A percentile compares a stretch with the other conserved stretches of the same genome.
phyloP scores from a whole-genome alignment of 2,329 filamentous ascomycete species.

The Hortaea werneckii region DNA sequence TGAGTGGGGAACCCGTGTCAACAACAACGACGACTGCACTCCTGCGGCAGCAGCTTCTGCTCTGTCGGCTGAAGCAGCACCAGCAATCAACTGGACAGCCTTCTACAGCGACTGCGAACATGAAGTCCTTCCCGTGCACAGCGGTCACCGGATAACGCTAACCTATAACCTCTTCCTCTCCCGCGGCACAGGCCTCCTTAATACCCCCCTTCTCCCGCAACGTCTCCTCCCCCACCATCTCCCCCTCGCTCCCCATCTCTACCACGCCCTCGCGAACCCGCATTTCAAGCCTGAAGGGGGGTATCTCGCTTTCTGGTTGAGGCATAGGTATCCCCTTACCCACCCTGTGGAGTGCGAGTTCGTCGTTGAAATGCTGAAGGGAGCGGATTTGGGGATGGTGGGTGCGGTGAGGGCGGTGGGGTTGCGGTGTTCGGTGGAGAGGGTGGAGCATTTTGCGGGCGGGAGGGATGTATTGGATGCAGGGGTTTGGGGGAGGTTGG shows the following conservation, averaged over 20 bases:
- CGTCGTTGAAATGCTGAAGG: constrained; percentile 16
- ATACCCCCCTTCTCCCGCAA: constrained; percentile 5
- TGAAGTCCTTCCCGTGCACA: constrained; percentile 40
- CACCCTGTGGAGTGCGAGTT: constrained; percentile 5
- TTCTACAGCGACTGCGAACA: constrained; percentile 47
- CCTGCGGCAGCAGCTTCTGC: constrained; percentile 5
- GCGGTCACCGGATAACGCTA: constrained; percentile 46
- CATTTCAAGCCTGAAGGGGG: constrained; percentile 27
- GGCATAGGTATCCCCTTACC: constrained; percentile 18
- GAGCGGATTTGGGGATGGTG: constrained; percentile 18
- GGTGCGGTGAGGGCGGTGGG: constrained; percentile 8
- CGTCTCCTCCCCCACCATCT: constrained; percentile 25
- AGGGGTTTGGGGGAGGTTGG: too few relatives aligned
- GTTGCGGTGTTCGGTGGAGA: constrained; percentile 2
- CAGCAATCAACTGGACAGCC: constrained; percentile 37
- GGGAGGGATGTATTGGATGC: too few relatives aligned
- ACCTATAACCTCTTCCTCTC: constrained; percentile 49
- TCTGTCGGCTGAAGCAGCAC: neutral
- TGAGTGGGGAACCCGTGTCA: constrained; percentile 29
- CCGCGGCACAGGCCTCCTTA: constrained; percentile 25
- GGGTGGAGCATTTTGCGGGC: too few relatives aligned
- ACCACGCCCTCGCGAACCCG: constrained; percentile 21
- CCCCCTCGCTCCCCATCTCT: constrained; percentile 28
- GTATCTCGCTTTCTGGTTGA: constrained; percentile 11
- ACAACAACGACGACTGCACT: too few relatives aligned